These are phyloP conservation scores for Aureococcus anophagefferens DNA, from an alignment of 108 stramenopile genomes.

Conservation along the genomic window DNA sequence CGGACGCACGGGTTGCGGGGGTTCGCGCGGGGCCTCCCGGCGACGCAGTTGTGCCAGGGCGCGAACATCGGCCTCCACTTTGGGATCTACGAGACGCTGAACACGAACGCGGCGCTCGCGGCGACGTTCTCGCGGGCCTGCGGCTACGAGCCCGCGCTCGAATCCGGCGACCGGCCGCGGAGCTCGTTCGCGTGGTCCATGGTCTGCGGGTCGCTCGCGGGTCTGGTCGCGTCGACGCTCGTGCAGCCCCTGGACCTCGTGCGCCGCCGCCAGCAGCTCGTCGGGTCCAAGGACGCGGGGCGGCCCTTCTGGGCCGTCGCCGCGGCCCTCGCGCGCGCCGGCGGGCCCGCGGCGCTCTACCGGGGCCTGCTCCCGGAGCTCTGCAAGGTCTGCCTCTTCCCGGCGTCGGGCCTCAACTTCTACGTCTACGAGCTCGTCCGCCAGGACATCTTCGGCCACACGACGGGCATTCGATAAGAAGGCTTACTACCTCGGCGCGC, in stretches of 20 bases:
- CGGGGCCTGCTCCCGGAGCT: neutral
- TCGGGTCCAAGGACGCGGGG: neutral
- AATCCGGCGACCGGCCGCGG: neutral
- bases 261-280: neutral
- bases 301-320: neutral
- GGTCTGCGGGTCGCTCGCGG: neutral
- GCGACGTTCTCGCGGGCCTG: neutral
- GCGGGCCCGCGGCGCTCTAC: neutral
- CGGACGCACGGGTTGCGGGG: neutral
- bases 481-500: too few relatives aligned
- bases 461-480: neutral
- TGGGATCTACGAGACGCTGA: neutral
- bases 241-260: neutral
- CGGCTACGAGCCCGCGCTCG: too few relatives aligned
- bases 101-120: neutral
- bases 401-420: neutral
- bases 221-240: neutral
- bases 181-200: neutral
- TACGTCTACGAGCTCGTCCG: constrained; percentile 1
- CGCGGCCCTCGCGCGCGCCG: neutral
- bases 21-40: neutral
- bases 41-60: neutral
- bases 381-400: constrained; percentile 2
- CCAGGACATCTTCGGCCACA: neutral
- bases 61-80: neutral